Base-by-base conservation (phyloP, 768 basidiomycete species). In the Hirschioporus abietinus region DNA sequence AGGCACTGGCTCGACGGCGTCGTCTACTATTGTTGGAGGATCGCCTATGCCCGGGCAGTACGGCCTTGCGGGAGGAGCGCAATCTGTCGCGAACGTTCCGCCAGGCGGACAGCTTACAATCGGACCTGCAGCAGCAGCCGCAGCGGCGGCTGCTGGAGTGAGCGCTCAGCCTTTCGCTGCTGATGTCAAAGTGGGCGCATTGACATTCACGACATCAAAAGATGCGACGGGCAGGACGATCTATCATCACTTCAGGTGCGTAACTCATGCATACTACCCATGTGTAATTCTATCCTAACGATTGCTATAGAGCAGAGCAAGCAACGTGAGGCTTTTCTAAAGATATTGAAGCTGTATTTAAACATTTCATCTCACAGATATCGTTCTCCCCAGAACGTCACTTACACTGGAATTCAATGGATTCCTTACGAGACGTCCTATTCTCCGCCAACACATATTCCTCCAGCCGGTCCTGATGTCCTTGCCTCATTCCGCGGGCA, bases 181-280 rank as follows among this genome's bases (percentile, higher is more conserved):
- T 0, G 82, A 85, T 74, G 86, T 91, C 65, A 78, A 80, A 36
- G 83, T 89, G 35, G 90, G 90, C n/a, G 77, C 89, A 42, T 81
- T 89, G 71, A 91, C 89, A 24, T 92, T 91, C 69, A 90, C 90
- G 0, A 90, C 89, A 12, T 82, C 86, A 1, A 82, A 79, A 0
- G 81, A 81, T 1, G 78, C 84, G 42, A 87, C 92, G 78, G 91
- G 91, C 20, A 79, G 82, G 68, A 65, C 84, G 34, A 73, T 82
- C 65, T 93, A 93, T 73, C 88, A 92, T 72, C 83, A 86, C 15
- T 93, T 91, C 85, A 92, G 80, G 91, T 90, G 71, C 69, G 86
- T 77, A 35, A 26, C 42, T 64, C 27, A 24, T 34, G 58, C 25
- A 26, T 36, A 27, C 17, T 57, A 15, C 12, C 63, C n/a, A 23